Conservation (phyloP, 2,329 filamentous ascomycete genomes). For the Colletotrichum paranaense region DNA sequence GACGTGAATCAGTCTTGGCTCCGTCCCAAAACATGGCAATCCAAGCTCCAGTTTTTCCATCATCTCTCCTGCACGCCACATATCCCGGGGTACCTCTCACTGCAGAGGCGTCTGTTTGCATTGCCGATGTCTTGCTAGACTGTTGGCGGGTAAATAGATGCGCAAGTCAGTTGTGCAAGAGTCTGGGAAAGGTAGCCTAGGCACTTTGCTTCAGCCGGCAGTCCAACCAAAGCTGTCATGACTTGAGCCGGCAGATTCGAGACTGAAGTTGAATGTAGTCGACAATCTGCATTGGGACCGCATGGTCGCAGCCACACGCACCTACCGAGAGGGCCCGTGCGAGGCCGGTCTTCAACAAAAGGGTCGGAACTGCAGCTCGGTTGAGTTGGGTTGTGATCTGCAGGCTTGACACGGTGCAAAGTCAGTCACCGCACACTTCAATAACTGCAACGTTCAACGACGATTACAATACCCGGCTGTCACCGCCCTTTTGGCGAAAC, state of each 20-base stretch:
- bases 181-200: neutral
- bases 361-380: neutral
- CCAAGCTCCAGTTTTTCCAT: constrained; percentile 22
- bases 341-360: neutral
- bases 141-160: neutral
- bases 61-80: constrained; percentile 15
- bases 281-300: neutral
- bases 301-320: neutral
- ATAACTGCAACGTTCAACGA: neutral
- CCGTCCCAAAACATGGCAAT: constrained; percentile 24
- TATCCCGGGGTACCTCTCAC: neutral
- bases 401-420: neutral
- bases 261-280: neutral
- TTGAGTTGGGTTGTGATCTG: neutral
- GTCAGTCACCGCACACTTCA: neutral
- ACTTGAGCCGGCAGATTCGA: neutral
- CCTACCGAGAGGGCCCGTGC: neutral
- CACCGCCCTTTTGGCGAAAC: neutral
- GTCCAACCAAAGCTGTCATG: neutral
- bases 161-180: neutral
- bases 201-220: neutral
- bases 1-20: constrained; percentile 27
- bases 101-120: no score
- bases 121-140: neutral
- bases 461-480: neutral